Evolutionary conservation across 1,284 basidiomycete genomes (phyloP), one percentile per base, ranked within the genome.

Genomic region (Grifola frondosa): DNA sequence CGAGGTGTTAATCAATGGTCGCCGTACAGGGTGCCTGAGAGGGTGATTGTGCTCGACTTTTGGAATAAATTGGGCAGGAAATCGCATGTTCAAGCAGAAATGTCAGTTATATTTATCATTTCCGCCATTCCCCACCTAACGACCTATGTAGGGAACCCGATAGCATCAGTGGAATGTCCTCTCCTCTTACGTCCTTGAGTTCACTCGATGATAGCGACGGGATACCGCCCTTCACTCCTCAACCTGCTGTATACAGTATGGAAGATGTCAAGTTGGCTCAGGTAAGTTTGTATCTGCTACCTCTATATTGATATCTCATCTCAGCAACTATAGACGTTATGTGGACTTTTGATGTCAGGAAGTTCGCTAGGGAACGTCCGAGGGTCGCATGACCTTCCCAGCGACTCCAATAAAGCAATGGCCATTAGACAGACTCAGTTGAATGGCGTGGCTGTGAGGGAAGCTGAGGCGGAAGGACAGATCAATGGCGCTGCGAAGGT

Each of bases 1-100:
- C 52, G 87, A 90, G 52, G 81, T 89, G 10, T 66, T 86, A 40
- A 90, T 90, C 53, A 90, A 88, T 55, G 88, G 89, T 30, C 81
- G 91, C 48, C 80, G 88, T 98, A 95, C 67, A 77, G 93, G 52
- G 84, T 99, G n/a, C 96, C 96, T 2, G 97, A 99, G 64, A 80
- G 84, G 50, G 78, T 94, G 35, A 89, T 99, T 51, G 78, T 90
- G 40, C 77, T 98, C 37, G 96, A 98, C 63, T 99, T 99, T 59
- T 99, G 96, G 95, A 84, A 82, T 46, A 94, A 89, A 66, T 69
- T 91, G 46, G 75, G 78, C 53, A 75, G 69, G 49, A 63, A 63
- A 24, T 68, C 69, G 28, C 57, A 63, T 38, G 45, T 42, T 9
- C 64, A 66, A 36, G 58, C 62, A 30, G 64, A 64, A 40, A 69